Evolutionary conservation across 192 early-diverging fungal species (phyloP), one percentile per base, ranked within the genome.

Genomic region (Linnemannia exigua): DNA sequence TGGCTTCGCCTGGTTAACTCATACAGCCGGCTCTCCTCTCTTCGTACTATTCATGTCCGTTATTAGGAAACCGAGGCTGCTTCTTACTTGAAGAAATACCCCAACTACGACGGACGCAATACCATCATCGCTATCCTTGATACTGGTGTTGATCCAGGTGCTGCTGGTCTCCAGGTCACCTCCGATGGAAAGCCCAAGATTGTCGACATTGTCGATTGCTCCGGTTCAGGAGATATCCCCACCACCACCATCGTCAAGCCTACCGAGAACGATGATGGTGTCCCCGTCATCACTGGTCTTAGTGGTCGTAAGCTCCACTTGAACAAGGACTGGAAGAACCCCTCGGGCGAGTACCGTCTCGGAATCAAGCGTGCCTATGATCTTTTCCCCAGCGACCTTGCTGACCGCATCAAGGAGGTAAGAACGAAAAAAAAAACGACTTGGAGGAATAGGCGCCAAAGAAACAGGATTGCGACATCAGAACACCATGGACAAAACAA

Each of bases 201-300:
- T 31, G 89, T 98, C 36, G 96, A 98, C 84, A 93, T 96, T 74
- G 92, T 99, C 54, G 98, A 99, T 91, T 99, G 98, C 91, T 96
- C 97, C 3, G 97, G 98, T 44, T 92, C 92, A 85, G 95, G 94
- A 72, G 95, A 95, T 69, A 93, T 97, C 5, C 77, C 81, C 71
- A 91, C 96, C 72, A 89, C 91, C 5, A 92, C 87, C 36, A 80
- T 91, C 52, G 90, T 92, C 61, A 92, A 94, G 80, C 73, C 93
- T 31, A 85, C 81, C 25, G 87, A 86, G 35, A 63, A 88, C 35
- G 89, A 89, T 66, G 83, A 88, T 68, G 89, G 89, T 1, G 81
- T 88, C 37, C 86, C 87, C 63, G 87, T 89, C 17, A 87, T 98
- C 52, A 79, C 84, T 20, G 97, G 95, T 16, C 85, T 92, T 36